These are phyloP conservation scores for Lentinula boryana DNA, from an alignment of 768 basidiomycete species.

Conservation along the genomic window DNA sequence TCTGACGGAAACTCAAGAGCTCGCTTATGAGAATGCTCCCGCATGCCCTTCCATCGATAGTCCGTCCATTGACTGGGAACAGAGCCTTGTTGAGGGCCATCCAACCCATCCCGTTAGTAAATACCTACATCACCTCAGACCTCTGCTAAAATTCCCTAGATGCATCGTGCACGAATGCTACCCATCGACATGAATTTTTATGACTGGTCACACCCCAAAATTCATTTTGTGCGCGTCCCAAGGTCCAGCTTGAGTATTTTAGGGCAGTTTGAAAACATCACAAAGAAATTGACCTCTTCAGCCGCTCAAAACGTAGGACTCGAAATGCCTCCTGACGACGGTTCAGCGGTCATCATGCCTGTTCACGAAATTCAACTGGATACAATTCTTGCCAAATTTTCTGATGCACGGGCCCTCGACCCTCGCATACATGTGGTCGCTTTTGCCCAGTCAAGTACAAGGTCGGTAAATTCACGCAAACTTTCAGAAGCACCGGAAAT, in stretches of 20 bases:
- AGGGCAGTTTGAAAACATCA: slow-evolving; percentile 37
- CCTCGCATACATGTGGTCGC: slow-evolving; percentile 35
- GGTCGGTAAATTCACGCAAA: slow-evolving; percentile 23
- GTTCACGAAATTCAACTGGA: slow-evolving; percentile 49
- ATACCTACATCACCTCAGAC: background rate
- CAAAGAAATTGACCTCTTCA: slow-evolving; percentile 24
- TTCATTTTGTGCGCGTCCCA: slow-evolving; percentile 41
- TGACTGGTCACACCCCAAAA: slow-evolving; percentile 49
- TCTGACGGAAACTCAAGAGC: slow-evolving; percentile 17
- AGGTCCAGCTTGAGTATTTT: slow-evolving; percentile 28
- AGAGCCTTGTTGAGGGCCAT: slow-evolving; percentile 52
- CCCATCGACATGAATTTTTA: slow-evolving; percentile 26
- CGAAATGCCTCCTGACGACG: slow-evolving; percentile 16
- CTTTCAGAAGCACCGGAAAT: background rate
- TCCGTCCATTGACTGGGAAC: slow-evolving; percentile 47
- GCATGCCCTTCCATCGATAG: slow-evolving; percentile 34
- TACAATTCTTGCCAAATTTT: slow-evolving; percentile 37
- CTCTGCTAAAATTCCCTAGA: slow-evolving; percentile 24
- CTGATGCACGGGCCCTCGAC: slow-evolving; percentile 33
- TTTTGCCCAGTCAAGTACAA: slow-evolving; percentile 46
- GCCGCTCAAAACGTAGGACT: slow-evolving; percentile 25
- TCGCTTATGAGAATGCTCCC: slow-evolving; percentile 34
- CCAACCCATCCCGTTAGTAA: slow-evolving; percentile 49
- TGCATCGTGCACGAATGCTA: slow-evolving; percentile 49
- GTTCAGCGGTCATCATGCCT: slow-evolving; percentile 34